Evolutionary conservation across 106 monocot genomes (phyloP).

Genomic region (Platanthera zijinensis): DNA sequence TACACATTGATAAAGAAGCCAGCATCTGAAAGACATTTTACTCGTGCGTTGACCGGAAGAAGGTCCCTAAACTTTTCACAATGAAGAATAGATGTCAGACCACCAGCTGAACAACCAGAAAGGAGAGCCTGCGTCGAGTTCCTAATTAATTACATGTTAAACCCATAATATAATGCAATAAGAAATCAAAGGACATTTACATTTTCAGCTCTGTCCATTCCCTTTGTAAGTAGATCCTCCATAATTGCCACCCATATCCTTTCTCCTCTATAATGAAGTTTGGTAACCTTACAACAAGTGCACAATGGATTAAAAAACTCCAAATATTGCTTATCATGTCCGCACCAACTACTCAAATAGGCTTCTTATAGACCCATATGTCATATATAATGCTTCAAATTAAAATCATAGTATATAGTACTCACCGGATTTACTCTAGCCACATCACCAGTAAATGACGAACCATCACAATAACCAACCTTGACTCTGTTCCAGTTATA

Average conservation of each 20-base stretch:
- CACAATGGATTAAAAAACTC: not conserved
- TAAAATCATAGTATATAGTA: not conserved
- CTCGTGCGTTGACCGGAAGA: constrained; percentile 37
- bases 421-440: constrained; percentile 72
- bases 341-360: not conserved
- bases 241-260: constrained; percentile 77
- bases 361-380: not conserved
- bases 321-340: not conserved
- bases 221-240: constrained; percentile 68
- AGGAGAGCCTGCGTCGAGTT: constrained; percentile 43
- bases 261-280: constrained; percentile 80
- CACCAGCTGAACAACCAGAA: constrained; percentile 75
- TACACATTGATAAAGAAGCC: constrained; percentile 71
- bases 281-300: constrained; percentile 30
- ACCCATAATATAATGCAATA: not conserved
- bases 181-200: constrained; percentile 19
- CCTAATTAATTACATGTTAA: not conserved
- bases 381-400: not conserved
- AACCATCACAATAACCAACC: constrained; percentile 88
- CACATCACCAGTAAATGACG: constrained; percentile 95
- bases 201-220: constrained; percentile 68
- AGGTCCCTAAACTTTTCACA: constrained; percentile 57
- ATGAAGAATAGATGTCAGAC: constrained; percentile 50
- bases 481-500: constrained; percentile 83
- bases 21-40: constrained; percentile 75